phyloP scores from a whole-genome alignment of 768 basidiomycete genomes.

The Boletales sp. region DNA sequence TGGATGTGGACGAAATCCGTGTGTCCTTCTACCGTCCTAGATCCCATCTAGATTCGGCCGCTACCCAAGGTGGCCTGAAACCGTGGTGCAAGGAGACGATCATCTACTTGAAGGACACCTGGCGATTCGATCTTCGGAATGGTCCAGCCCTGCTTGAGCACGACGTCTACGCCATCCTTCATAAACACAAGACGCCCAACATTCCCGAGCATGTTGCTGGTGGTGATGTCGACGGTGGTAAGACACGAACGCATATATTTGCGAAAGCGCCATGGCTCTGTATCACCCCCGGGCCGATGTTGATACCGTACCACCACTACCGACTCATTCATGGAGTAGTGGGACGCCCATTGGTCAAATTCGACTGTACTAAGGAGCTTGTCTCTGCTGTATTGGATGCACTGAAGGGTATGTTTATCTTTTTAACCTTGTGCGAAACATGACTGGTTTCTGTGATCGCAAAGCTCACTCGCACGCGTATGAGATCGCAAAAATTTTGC shows the following conservation, averaged over 20 bases:
- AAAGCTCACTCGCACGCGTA: constrained; percentile 23
- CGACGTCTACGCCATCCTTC: background rate
- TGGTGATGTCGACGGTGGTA: background rate
- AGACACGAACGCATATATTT: background rate
- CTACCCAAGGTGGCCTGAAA: too few species aligned
- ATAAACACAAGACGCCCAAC: background rate
- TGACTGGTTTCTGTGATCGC: too few species aligned
- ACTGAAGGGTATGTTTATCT: background rate
- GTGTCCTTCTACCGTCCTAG: too few species aligned
- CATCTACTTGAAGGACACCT: constrained; percentile 6
- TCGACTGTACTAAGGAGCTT: background rate
- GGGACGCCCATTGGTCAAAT: background rate
- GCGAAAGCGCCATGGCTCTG: background rate
- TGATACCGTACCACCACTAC: constrained; percentile 1
- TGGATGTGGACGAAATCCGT: background rate
- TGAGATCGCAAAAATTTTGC: constrained; percentile 11
- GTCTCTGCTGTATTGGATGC: background rate
- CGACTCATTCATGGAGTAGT: background rate
- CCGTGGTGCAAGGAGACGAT: background rate
- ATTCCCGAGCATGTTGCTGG: background rate
- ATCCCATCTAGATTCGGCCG: too few species aligned
- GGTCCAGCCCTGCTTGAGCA: background rate
- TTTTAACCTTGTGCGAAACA: background rate
- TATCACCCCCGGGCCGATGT: background rate
- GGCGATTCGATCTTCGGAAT: background rate